Base-by-base conservation (phyloP, 2,329 filamentous ascomycete genomes). In the Apiospora saccharicola region DNA sequence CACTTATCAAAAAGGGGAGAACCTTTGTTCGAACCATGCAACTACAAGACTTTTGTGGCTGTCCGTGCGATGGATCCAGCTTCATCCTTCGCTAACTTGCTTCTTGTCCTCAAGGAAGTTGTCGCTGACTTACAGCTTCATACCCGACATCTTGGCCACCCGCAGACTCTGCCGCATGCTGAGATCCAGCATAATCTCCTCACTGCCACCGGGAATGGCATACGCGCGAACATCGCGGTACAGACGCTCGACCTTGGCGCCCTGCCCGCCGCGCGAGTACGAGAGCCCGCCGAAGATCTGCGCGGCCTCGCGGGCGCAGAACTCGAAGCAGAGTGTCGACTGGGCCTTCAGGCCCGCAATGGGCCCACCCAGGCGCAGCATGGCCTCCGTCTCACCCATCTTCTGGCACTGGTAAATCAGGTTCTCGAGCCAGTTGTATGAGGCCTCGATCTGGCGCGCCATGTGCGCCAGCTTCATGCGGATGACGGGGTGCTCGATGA, bases 101-200 rank as follows among this genome's bases (percentile, higher is more conserved):
- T 30, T 30, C 26, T 30, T 30, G 26, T 30, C 26, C 26, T 30
- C 26, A 30, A 30, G 26, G 26, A 41, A 41, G 37, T 10, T 41
- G 10, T 2, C 1, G 3, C 2, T 8, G 4, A 4, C n/a, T 70
- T 91, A 98, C 82, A 99, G 81, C 89, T 98, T 99, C 96, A 98
- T 98, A 13, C 96, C 96, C 82, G 98, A 86, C 74, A 92, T 91
- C 88, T 98, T 92, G 78, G 95, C 94, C 71, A 99, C 96, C 82
- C 90, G 91, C 86, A 98, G 82, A 75, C 92, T 93, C 87, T 98
- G 95, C 78, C 96, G 89, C 82, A 99, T 97, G 84, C 94, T 97
- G 80, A 99, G 84, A 83, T 99, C 96, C 76, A 98, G 86, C 96
- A 99, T 99, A 76, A 99, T 99, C 89, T 99, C 96, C 86, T 99